These are phyloP conservation scores for Corylus avellana DNA, from an alignment of 306 rosid species.

Conservation along the genomic window DNA sequence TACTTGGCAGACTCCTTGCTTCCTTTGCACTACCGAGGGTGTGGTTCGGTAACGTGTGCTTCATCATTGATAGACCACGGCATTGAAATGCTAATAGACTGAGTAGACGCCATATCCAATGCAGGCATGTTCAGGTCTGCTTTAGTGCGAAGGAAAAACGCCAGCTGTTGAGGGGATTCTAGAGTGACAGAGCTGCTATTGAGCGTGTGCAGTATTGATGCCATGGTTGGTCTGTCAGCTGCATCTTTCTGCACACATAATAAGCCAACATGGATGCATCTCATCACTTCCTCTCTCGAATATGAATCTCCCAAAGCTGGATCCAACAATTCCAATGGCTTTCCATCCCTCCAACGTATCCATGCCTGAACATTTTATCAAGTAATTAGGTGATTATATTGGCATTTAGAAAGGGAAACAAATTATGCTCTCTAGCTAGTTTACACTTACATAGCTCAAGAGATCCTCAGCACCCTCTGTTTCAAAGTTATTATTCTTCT, in stretches of 20 bases:
- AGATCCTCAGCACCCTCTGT: conserved; percentile 20
- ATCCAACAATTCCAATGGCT: conserved; percentile 25
- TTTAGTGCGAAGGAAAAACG: neutral
- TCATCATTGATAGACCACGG: neutral
- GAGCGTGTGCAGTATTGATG: conserved; percentile 22
- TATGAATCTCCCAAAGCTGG: neutral
- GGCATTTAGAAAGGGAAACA: neutral
- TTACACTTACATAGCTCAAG: conserved; percentile 21
- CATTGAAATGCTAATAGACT: neutral
- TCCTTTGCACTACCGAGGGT: neutral
- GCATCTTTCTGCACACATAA: conserved; percentile 37
- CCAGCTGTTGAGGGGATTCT: neutral
- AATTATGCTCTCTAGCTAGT: neutral
- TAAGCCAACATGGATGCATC: conserved; percentile 32
- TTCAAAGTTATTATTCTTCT: conserved; percentile 23
- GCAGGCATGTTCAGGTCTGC: neutral
- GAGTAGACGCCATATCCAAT: neutral
- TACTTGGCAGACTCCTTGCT: neutral
- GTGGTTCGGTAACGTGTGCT: neutral
- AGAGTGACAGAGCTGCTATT: neutral
- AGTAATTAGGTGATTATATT: neutral
- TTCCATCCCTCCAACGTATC: conserved; percentile 47
- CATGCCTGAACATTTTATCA: conserved; percentile 41
- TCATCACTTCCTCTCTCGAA: neutral
- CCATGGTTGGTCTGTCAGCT: conserved; percentile 31